Evolutionary conservation across 495 filamentous ascomycete species (phyloP), one percentile per base, ranked within the genome.

Genomic region (Jackrogersella minutella): DNA sequence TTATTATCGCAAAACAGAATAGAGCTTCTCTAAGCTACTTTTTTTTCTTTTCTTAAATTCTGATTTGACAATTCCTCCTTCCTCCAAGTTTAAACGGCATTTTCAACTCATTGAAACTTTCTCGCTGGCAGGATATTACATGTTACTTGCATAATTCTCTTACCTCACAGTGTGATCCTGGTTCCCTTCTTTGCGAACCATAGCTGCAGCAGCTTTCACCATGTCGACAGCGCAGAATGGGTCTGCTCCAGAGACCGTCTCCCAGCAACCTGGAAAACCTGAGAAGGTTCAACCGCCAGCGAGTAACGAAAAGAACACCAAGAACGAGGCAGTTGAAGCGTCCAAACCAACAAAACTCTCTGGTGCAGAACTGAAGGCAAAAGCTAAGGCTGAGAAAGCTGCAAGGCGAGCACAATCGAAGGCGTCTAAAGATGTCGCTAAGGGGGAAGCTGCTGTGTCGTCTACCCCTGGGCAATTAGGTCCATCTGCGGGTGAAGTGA

Each of bases 341-440:
- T 43, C 73, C 7, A 69, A 69, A 44, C 60, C 68, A 19, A 51
- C 75, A 50, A 76, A 91, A 58, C 80, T 86, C 52, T 86, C 87
- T 1, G 80, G 82, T 9, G 88, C 87, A 5, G 89, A 93, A 71
- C 69, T 92, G 70, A 95, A 94, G 72, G 90, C 90, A 51, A 84
- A 85, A 74, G 86, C 87, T 50, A 92, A 94, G 73, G 91, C 87
- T 9, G 91, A 95, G 67, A 93, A 93, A 73, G 85, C 85, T 49
- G 90, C 90, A 28, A 82, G 88, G 58, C 84, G 93, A 71, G 90
- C 86, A 17, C 82, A 87, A 71, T 84, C 75, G 72, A 84, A 87
- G 78, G 78, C 78, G 66, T 70, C 83, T 76, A 68, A 79, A 73
- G 73, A 77, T 51, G 57, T 68, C 8, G 60, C 61, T 9, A 75